A percentile compares a stretch with the other conserved stretches of the same genome.
Evolutionary conservation across 331 rosid genomes (phyloP).

Genomic region (Pyracantha coccinea): DNA sequence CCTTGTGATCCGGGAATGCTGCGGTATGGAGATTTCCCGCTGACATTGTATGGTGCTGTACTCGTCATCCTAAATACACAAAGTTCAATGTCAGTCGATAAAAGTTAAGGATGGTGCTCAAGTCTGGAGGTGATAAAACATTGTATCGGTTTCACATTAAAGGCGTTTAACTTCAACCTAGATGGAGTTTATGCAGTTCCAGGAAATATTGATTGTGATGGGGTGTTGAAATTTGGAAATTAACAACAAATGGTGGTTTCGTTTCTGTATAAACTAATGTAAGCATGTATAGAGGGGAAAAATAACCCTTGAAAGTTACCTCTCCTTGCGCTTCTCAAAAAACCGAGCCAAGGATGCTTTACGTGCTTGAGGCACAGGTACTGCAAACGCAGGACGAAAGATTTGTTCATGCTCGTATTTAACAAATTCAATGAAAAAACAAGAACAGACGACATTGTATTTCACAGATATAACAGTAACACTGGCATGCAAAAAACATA

Average conservation of each 20-base stretch:
- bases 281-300: neutral
- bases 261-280: neutral
- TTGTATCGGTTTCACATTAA: too few relatives aligned
- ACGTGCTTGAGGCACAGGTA: slow-evolving; percentile 82
- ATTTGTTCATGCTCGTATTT: neutral
- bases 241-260: too few relatives aligned
- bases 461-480: neutral
- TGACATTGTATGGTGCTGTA: slow-evolving; percentile 46
- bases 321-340: slow-evolving; percentile 91
- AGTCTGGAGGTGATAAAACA: neutral
- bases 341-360: slow-evolving; percentile 90
- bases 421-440: neutral
- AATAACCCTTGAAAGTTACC: slow-evolving; percentile 36
- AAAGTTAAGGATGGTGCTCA: neutral
- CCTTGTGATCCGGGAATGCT: slow-evolving; percentile 36
- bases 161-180: too few relatives aligned
- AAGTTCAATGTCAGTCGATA: neutral
- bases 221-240: neutral
- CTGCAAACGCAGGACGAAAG: slow-evolving; percentile 22
- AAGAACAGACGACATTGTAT: neutral
- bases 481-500: neutral
- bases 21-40: slow-evolving; percentile 43
- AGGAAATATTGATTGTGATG: too few relatives aligned
- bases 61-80: slow-evolving; percentile 41
- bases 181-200: too few relatives aligned